These are phyloP conservation scores for Aspergillus pseudoglaucus DNA, from an alignment of 2,329 filamentous ascomycete genomes.

Conservation along the genomic window DNA sequence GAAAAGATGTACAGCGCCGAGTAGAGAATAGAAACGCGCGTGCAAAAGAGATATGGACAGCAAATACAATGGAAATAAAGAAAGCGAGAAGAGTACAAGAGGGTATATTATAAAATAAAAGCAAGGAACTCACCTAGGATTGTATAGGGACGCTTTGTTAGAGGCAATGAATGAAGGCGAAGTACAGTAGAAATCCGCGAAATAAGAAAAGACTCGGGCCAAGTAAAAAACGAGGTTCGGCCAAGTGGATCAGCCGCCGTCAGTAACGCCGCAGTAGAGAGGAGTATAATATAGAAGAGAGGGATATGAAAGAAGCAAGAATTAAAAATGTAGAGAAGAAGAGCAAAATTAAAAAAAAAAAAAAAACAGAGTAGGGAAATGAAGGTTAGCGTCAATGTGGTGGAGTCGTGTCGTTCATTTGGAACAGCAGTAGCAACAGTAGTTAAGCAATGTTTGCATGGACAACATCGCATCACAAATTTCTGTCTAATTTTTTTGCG, in stretches of 20 bases:
- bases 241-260: conserved; percentile 9
- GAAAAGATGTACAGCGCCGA: neutral
- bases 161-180: conserved; percentile 1
- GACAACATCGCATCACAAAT: no score
- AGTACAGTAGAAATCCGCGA: conserved; percentile 1
- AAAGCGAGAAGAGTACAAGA: conserved; percentile 3
- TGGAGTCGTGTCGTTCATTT: neutral
- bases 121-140: conserved; percentile 3
- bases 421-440: neutral
- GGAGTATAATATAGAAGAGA: conserved; percentile 6
- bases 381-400: neutral
- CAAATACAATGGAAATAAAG: conserved; percentile 4
- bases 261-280: conserved; percentile 6
- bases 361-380: neutral
- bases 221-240: conserved; percentile 12
- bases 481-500: no score
- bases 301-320: neutral
- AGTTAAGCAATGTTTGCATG: neutral
- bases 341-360: neutral
- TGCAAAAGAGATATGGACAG: conserved; percentile 2
- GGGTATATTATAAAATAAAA: conserved; percentile 1
- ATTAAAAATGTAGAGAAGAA: neutral
- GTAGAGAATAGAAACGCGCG: neutral
- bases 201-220: conserved; percentile 3
- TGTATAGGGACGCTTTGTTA: neutral